Base-by-base conservation (phyloP, 345 rosid species). In the Brassica rapa region DNA sequence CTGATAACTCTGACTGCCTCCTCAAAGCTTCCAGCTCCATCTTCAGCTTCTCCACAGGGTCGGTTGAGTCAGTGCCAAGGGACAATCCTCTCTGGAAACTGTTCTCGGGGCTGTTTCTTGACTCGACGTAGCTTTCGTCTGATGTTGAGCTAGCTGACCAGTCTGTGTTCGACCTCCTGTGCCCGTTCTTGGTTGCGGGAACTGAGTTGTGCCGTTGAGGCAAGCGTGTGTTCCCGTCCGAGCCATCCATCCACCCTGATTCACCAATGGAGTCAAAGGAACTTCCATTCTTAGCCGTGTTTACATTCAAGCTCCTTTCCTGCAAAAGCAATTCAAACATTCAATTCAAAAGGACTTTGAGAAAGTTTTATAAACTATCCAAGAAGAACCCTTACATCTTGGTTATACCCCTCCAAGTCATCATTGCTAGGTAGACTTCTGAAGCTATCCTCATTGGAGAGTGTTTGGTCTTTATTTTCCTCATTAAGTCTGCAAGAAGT, bases 61-160 rank as follows among this genome's bases (percentile, higher is more conserved):
- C 82, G 75, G 80, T 86, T 16, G 92, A 85, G 71, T 75, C 78
- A 73, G 27, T 61, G 56, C 56, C 84, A 16, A 82, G 86, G 24
- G 82, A 79, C 77, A 81, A 80, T 73, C 87, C 91, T 81, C 86
- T 86, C 12, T 86, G 89, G 60, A 84, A 83, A 51, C 70, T 78
- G 35, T 88, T 85, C 33, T 87, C 90, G 0, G 85, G 82, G 75
- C 91, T 87, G 82, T 89, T 86, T 73, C 81, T 79, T 14, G 89
- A 84, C 79, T 91, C 93, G 6, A 81, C 76, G 77, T 90, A 81
- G 77, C 97, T 91, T 75, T 88, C 92, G 66, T 95, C 98, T 37
- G 98, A 94, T 78, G 83, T 87, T 66, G 98, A 95, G 74, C 90
- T 88, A 46, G 86, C 75, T 46, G 97, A 94, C 98, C 97, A 94